phyloP scores from a whole-genome alignment of 2,329 filamentous ascomycete species.

The Mariannaea elegans region DNA sequence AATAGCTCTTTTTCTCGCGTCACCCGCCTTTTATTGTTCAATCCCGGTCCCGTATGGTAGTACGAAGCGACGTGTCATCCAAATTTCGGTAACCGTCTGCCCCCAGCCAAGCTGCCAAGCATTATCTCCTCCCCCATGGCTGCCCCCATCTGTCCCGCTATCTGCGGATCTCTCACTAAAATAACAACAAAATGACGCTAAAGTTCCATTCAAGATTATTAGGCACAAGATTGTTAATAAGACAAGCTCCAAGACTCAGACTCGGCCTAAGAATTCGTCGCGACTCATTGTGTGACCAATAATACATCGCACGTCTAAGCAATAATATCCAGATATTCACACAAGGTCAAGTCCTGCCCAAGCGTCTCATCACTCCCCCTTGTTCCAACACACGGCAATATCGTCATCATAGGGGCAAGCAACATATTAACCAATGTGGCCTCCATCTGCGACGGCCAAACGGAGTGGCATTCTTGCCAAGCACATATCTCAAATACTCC shows the following conservation, averaged over 20 bases:
- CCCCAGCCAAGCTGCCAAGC: not conserved
- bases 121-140: conserved; percentile 4
- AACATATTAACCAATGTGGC: too few relatives aligned
- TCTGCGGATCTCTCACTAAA: conserved; percentile 10
- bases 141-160: conserved; percentile 10
- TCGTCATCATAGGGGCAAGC: too few relatives aligned
- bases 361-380: conserved; percentile 18
- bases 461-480: too few relatives aligned
- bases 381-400: too few relatives aligned
- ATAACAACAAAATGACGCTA: not conserved
- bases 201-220: too few relatives aligned
- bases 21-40: not conserved
- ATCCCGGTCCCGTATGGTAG: not conserved
- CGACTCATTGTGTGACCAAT: conserved; percentile 1
- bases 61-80: conserved; percentile 20
- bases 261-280: too few relatives aligned
- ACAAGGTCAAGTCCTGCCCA: not conserved
- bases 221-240: too few relatives aligned
- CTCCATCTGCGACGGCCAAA: too few relatives aligned
- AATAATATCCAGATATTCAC: conserved; percentile 8
- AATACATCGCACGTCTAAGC: conserved; percentile 2
- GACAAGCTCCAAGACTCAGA: too few relatives aligned
- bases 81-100: conserved; percentile 26
- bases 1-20: not conserved
- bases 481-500: too few relatives aligned